A percentile compares a stretch with the other conserved stretches of the same genome.
phyloP scores from a whole-genome alignment of 805 yeast genomes.

The Teunomyces barrocoloradensis region DNA sequence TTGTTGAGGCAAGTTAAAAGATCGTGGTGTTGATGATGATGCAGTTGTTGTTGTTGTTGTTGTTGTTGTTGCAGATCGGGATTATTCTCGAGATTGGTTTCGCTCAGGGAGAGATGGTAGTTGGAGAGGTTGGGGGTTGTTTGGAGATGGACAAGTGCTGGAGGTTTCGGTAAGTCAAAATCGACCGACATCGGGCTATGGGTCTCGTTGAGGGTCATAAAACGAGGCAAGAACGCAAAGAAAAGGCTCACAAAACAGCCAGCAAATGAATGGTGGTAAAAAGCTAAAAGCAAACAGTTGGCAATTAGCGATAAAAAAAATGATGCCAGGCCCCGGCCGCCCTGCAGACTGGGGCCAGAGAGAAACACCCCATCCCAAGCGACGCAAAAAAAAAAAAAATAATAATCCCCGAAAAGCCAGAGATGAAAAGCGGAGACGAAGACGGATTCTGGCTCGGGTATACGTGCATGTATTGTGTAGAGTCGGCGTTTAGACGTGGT shows the following conservation, averaged over 20 bases:
- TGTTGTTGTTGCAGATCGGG: background rate
- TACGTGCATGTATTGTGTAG: background rate
- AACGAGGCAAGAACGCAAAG: background rate
- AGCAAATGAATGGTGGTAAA: background rate
- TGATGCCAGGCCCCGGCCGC: background rate
- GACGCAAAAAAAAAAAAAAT: background rate
- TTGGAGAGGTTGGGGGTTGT: conserved; percentile 2
- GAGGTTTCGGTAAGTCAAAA: background rate
- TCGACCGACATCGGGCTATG: background rate
- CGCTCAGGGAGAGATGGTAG: background rate
- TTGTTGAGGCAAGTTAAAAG: conserved; percentile 10
- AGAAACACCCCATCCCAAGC: background rate
- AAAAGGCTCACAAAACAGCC: background rate
- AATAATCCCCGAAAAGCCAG: too few species aligned
- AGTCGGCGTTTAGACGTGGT: too few species aligned
- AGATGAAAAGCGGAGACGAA: background rate
- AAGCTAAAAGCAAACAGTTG: background rate
- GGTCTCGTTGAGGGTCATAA: background rate
- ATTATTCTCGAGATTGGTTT: background rate
- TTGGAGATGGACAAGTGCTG: background rate
- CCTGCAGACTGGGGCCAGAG: background rate
- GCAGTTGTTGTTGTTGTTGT: background rate
- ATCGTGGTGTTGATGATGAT: conserved; percentile 6
- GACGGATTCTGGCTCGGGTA: background rate
- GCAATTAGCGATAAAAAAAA: background rate